These are phyloP conservation scores for Barnettozyma hawaiiensis DNA, from an alignment of 1,139 yeast species.

Conservation along the genomic window DNA sequence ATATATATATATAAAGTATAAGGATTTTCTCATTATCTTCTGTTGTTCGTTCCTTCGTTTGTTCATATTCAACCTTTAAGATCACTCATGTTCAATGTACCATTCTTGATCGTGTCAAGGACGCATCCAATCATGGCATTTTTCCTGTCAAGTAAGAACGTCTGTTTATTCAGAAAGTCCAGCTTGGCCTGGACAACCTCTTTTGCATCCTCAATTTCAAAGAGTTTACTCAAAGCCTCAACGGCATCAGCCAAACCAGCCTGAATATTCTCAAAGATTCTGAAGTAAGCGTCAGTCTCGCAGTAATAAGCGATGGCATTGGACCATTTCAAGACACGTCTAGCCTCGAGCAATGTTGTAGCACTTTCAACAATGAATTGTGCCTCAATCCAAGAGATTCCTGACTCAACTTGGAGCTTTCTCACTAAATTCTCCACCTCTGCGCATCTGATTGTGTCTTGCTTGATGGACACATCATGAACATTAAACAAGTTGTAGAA, in stretches of 20 bases:
- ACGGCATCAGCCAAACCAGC: slow-evolving; percentile 66
- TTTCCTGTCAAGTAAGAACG: slow-evolving; percentile 42
- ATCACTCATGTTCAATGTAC: slow-evolving; percentile 11
- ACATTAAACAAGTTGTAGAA: slow-evolving; percentile 71
- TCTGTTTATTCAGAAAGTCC: slow-evolving; percentile 45
- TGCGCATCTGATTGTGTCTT: slow-evolving; percentile 60
- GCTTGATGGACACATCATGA: slow-evolving; percentile 73
- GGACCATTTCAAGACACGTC: slow-evolving; percentile 86
- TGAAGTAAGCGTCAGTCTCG: slow-evolving; percentile 42
- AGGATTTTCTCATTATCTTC: no score
- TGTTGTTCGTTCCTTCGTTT: background rate
- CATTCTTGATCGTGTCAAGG: slow-evolving; percentile 14
- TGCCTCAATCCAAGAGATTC: slow-evolving; percentile 85
- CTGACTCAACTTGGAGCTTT: slow-evolving; percentile 54
- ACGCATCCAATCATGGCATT: slow-evolving; percentile 43
- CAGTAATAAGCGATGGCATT: slow-evolving; percentile 77
- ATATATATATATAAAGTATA: no score
- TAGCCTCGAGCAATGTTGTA: slow-evolving; percentile 55
- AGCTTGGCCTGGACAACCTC: slow-evolving; percentile 44
- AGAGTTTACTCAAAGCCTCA: slow-evolving; percentile 71
- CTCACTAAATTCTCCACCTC: slow-evolving; percentile 62
- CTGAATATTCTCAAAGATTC: slow-evolving; percentile 71
- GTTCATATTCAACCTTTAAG: background rate
- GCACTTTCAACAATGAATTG: slow-evolving; percentile 77
- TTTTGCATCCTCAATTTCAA: slow-evolving; percentile 53